A percentile compares a stretch with the other conserved stretches of the same genome.
These are phyloP conservation scores for Boletus fagicola DNA, from an alignment of 768 basidiomycete species.

Conservation along the genomic window DNA sequence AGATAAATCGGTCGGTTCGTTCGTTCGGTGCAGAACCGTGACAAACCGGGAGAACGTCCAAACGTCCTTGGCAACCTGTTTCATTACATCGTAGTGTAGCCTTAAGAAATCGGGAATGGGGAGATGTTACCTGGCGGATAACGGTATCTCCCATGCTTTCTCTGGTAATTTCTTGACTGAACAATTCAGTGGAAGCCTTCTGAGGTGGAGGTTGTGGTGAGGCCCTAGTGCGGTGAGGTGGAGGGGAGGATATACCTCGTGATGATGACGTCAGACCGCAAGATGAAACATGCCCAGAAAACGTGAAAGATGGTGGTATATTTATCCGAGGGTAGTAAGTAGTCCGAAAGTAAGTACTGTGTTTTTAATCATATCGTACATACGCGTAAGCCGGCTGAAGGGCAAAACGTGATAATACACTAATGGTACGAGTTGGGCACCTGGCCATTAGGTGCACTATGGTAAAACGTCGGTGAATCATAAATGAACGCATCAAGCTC, in stretches of 20 bases:
- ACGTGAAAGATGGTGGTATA: constrained; percentile 10
- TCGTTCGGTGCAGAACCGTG: constrained; percentile 3
- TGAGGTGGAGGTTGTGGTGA: constrained; percentile 19
- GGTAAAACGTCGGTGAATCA: constrained; percentile 50
- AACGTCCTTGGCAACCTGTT: constrained; percentile 49
- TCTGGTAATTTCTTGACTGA: constrained; percentile 3
- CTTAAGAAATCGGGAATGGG: not conserved
- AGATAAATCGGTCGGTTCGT: constrained; percentile 5
- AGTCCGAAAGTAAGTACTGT: not conserved
- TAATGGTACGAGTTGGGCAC: constrained; percentile 11
- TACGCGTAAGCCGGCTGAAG: constrained; percentile 3
- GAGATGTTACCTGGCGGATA: constrained; percentile 42
- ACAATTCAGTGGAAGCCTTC: constrained; percentile 6
- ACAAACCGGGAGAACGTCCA: constrained; percentile 68
- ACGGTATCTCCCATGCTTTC: constrained; percentile 36
- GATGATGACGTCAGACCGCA: constrained; percentile 21
- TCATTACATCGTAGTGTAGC: not conserved
- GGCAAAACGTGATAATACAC: not conserved
- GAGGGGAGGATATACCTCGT: constrained; percentile 7
- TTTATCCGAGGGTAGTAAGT: not conserved
- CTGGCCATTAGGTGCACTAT: constrained; percentile 45
- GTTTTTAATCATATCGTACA: not conserved
- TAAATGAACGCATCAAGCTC: constrained; percentile 59
- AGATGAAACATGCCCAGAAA: constrained; percentile 8
- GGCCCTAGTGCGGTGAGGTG: constrained; percentile 11